phyloP scores from a whole-genome alignment of 2,329 filamentous ascomycete genomes.

The Acephala macrosclerotiorum region DNA sequence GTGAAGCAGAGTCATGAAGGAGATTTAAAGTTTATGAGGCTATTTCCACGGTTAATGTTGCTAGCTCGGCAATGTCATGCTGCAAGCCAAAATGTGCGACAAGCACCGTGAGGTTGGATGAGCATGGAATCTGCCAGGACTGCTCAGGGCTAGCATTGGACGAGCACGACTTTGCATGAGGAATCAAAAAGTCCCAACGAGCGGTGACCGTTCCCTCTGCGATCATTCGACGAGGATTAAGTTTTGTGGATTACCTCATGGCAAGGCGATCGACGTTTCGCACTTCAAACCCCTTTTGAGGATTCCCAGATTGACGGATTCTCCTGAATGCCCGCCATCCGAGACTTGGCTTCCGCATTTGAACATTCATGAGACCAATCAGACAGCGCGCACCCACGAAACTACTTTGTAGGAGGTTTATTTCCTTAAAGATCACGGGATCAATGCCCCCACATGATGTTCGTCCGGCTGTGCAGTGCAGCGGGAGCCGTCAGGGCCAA shows the following conservation, averaged over 20 bases:
- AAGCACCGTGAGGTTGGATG: constrained; percentile 1
- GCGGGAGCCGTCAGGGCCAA: constrained; percentile 23
- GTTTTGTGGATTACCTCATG: constrained; percentile 6
- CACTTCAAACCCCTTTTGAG: constrained; percentile 1
- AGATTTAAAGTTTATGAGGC: constrained; percentile 9
- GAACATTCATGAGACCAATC: background rate
- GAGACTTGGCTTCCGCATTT: constrained; percentile 5
- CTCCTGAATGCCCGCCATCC: constrained; percentile 3
- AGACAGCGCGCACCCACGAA: background rate
- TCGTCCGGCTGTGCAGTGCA: constrained; percentile 19
- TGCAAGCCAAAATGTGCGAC: background rate
- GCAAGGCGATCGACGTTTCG: background rate
- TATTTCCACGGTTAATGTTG: constrained; percentile 1
- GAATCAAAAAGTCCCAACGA: background rate
- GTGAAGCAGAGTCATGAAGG: constrained; percentile 1
- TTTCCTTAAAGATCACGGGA: background rate
- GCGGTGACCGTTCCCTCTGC: background rate
- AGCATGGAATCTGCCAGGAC: background rate
- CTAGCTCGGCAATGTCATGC: constrained; percentile 4
- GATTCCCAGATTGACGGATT: background rate
- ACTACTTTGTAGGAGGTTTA: background rate
- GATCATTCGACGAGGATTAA: background rate
- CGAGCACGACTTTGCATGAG: background rate
- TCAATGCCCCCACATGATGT: constrained; percentile 3
- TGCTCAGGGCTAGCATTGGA: background rate